Evolutionary conservation across 768 basidiomycete genomes (phyloP).

Genomic region (Auriscalpium microsporum): DNA sequence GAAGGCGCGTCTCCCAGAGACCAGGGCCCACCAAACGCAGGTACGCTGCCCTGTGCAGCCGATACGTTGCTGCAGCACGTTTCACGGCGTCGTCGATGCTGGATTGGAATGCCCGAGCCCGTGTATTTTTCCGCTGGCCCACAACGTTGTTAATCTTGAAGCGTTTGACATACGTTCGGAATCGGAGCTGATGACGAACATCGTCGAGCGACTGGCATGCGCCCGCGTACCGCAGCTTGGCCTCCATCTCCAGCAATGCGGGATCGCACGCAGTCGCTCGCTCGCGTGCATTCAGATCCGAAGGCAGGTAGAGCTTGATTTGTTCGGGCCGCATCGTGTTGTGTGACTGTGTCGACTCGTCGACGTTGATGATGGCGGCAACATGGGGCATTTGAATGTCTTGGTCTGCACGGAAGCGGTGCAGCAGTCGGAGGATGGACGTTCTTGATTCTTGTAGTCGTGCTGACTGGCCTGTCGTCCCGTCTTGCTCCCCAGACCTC

Average conservation of each 20-base stretch:
- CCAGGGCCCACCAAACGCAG: not conserved
- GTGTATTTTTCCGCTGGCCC: not conserved
- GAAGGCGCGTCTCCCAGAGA: not conserved
- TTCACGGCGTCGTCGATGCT: not conserved
- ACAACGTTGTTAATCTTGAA: not conserved
- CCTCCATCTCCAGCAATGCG: not conserved
- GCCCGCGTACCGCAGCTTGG: not conserved
- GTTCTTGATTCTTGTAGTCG: not conserved
- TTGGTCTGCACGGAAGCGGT: not conserved
- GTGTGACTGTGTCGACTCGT: not conserved
- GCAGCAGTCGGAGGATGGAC: not conserved
- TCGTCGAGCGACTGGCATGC: not conserved
- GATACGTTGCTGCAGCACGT: not conserved
- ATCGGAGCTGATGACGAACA: not conserved
- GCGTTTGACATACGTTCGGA: not conserved
- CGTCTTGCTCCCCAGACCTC: not conserved
- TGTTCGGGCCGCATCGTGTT: not conserved
- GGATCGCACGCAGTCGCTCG: not conserved
- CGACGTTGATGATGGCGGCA: not conserved
- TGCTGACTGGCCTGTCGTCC: not conserved
- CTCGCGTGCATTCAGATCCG: not conserved
- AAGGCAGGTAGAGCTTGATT: not conserved
- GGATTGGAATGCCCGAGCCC: not conserved
- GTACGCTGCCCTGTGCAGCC: not conserved
- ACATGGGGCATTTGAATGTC: not conserved